Base-by-base conservation (phyloP, 805 yeast genomes). In the Saturnispora quitensis region DNA sequence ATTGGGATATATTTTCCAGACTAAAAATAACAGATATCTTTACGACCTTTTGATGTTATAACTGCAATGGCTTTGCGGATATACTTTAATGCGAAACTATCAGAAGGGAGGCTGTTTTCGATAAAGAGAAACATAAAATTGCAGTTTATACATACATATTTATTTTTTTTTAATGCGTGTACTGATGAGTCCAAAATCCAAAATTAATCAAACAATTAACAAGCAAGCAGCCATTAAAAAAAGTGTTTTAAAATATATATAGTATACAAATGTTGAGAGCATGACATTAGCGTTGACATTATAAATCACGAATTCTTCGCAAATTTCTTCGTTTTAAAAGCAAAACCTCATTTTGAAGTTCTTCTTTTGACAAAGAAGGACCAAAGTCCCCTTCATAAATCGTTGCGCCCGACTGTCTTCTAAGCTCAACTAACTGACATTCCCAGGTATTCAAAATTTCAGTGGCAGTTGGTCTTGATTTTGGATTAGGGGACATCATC, bases 351-450 rank as follows among this genome's bases (percentile, higher is more conserved):
- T 7, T 61, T 3, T 48, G 45, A 0, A 86, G 83, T 15, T 59
- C 62, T 17, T 53, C 55, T 53, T 73, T 72, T 3, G 50, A 24
- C 3, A 53, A 40, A 9, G 46, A 28, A 1, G 97, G 96, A 0
- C 98, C 99, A 65, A 77, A 89, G 58, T 93, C 97, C 18, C 97
- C 98, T 69, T 91, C 99, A 61, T 84, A 93, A 56, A 93, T 86
- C 2, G 90, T 85, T 3, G 97, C 97, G 4, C 98, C 97, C 5
- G 96, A 87, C 63, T 85, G 86, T 49, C 97, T 75, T 54, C 91
- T 76, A 50, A 75, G 68, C 57, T 90, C 96, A 40, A 93, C 90
- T 53, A 82, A 77, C 45, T 77, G 74, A 55, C 93, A 81, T 65
- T 93, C 97, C 45, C 76, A 78, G 56, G 82, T 74, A 50, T 73